Evolutionary conservation across 202 grass and related monocot species (phyloP), one percentile per base, ranked within the genome.

Genomic region (Schoenoplectus tabernaemontani): DNA sequence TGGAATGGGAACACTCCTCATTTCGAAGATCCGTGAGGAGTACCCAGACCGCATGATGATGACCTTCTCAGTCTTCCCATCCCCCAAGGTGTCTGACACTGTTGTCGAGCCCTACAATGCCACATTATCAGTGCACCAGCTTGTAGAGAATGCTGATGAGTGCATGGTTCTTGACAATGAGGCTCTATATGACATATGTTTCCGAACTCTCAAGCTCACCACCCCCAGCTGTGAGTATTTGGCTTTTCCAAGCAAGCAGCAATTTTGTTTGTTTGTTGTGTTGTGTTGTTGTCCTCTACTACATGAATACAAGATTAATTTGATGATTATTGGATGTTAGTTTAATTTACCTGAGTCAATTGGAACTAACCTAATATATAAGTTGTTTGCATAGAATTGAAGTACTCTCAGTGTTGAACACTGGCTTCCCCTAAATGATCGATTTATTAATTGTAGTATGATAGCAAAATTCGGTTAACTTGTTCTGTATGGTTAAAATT

Each of bases 101-200:
- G 89, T 88, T 20, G 89, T 88, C 11, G 89, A 91, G 86, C 89
- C 84, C 4, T 91, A 91, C 87, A 91, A 91, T 79, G 89, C 89
- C 24, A 91, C 87, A 17, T 84, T 92, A 12, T 92, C 87, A 2
- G 87, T 89, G 1, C 87, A 89, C 84, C 90, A 92, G 64, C 87
- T 92, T 15, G 90, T 92, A 7, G 90, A 92, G 81, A 92, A 92
- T 79, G 90, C 90, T 4, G 90, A 92, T 44, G 90, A 92, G 87
- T 92, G 87, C 81, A 92, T 89, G 89, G 89, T 91, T 61, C n/a
- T n/a, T n/a, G n/a, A n/a, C n/a, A n/a, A n/a, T n/a, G n/a, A n/a
- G n/a, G n/a, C n/a, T n/a, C n/a, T 88, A 10, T 91, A 91, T 85
- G 89, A 91, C 84, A 91, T 91, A 41, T 91, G 89, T 83, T 91